Conservation (phyloP, 768 basidiomycete species). For the Agaricus bisporus region DNA sequence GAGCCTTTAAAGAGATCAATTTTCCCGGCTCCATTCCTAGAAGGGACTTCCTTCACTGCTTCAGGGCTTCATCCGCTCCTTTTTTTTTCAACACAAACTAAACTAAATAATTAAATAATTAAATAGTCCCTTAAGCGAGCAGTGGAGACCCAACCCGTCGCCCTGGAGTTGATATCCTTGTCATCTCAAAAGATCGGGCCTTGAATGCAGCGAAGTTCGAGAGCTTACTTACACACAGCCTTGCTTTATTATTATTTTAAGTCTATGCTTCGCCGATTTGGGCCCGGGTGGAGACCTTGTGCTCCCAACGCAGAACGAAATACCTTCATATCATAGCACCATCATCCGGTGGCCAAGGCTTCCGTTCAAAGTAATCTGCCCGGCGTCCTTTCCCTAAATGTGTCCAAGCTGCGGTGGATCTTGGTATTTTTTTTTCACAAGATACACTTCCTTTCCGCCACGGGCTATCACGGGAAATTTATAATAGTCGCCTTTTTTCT, state of each 20-base stretch:
- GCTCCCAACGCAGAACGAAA: slow-evolving; percentile 3
- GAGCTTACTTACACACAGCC: slow-evolving; percentile 4
- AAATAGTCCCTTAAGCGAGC: not conserved
- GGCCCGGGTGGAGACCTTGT: not conserved
- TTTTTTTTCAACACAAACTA: not conserved
- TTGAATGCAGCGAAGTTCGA: slow-evolving; percentile 4
- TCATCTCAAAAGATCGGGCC: slow-evolving; percentile 3
- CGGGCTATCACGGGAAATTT: slow-evolving; percentile 8
- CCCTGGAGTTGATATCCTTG: slow-evolving; percentile 10
- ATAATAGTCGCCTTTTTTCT: not conserved
- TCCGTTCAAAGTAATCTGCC: not conserved
- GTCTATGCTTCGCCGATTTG: slow-evolving; percentile 7
- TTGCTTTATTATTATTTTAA: not conserved
- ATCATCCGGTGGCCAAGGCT: slow-evolving; percentile 9
- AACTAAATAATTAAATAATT: not conserved
- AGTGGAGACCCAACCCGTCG: not conserved
- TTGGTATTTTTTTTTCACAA: not conserved
- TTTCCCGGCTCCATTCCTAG: slow-evolving; percentile 5
- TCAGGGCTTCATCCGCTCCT: not conserved
- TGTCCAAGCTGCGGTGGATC: not conserved
- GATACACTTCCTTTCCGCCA: slow-evolving; percentile 9
- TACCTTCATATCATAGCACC: slow-evolving; percentile 4
- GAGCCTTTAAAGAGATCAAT: not conserved
- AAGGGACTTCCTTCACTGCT: not conserved
- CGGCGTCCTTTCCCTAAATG: not conserved